Conservation (phyloP, 2,329 filamentous ascomycete genomes). For the Aspergillus fischeri region DNA sequence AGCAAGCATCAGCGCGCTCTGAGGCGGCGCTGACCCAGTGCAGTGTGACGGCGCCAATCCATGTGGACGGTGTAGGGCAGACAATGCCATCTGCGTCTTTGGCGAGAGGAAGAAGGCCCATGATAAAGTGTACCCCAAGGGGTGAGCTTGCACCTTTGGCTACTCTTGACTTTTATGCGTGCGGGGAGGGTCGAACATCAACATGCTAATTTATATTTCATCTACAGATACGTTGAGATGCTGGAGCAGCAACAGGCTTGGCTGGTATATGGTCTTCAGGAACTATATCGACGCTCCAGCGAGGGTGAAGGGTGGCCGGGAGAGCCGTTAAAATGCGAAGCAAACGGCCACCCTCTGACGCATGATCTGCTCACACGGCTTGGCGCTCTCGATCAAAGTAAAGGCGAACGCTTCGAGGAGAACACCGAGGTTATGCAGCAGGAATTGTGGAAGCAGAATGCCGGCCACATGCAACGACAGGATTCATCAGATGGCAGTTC, state of each 20-base stretch:
- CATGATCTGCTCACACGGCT: conserved; percentile 61
- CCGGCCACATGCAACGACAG: conserved; percentile 49
- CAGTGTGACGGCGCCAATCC: conserved; percentile 59
- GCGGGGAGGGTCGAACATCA: neutral
- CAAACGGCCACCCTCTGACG: conserved; percentile 56
- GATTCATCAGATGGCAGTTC: conserved; percentile 56
- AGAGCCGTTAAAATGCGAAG: conserved; percentile 46
- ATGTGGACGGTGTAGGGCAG: conserved; percentile 59
- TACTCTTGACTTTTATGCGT: neutral
- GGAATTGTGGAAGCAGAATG: conserved; percentile 50
- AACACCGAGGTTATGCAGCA: conserved; percentile 54
- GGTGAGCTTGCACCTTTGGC: conserved; percentile 41
- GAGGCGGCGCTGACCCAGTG: conserved; percentile 21
- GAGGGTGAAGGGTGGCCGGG: conserved; percentile 55
- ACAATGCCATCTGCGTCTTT: conserved; percentile 63
- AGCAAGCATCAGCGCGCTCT: conserved; percentile 11
- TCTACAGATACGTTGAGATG: conserved; percentile 59
- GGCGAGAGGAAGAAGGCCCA: conserved; percentile 63
- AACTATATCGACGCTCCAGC: conserved; percentile 53
- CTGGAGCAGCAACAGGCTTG: conserved; percentile 62
- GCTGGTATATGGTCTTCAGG: conserved; percentile 58
- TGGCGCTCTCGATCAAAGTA: conserved; percentile 52
- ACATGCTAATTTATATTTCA: neutral
- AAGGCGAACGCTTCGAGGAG: conserved; percentile 57
- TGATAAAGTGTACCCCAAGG: conserved; percentile 66